Base-by-base conservation (phyloP, 768 basidiomycete genomes). In the Brasilioporus rufonigricans region DNA sequence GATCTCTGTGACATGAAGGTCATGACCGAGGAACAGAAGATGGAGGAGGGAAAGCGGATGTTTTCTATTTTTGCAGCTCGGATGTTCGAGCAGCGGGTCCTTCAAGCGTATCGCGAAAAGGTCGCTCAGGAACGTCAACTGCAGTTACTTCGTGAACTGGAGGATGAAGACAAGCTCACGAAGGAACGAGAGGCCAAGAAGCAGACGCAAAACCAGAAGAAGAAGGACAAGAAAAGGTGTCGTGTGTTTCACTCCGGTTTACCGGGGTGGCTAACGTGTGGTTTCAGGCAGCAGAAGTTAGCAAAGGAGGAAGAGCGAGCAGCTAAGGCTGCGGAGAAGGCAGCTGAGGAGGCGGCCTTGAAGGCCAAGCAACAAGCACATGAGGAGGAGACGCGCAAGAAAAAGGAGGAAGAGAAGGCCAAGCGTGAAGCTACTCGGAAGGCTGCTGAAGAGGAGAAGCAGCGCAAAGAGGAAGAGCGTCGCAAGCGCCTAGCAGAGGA, bases 21-120 rank as follows among this genome's bases (percentile, higher is more conserved):
- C 44, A 83, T 96, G 82, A 94, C 95, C 3, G 95, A 98, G 71
- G 91, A 93, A 72, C 92, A 98, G 74, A 95, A 96, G 74, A 95
- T 96, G 89, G 96, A 98, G 73, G 97, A 98, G 74, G 97, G 97
- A 61, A 93, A 95, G 72, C 84, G 92, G 48, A 99, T 99, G 97
- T 99, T 99, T 77, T 94, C 93, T 60, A 97, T 99, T 73, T 99
- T 99, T 65, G 97, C 97, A 16, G 97, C 97, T 40, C 85, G 97
- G 50, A 97, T 98, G 95, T 98, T 99, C 71, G 97, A 99, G 75
- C 96, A 98, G 73, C 87, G 97, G 23, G 97, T 98, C 36, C 83
- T 97, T 51, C 89, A 93, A 65, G 93, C 96, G 14, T 98, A 96
- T 67, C 89, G 96, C 35, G 96, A 98, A 75, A 88, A 91, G 72